Percentiles rank a stretch among this genome's conserved stretches.
Evolutionary conservation across 768 basidiomycete genomes (phyloP).

Genomic region (Leccinum barrowsii): DNA sequence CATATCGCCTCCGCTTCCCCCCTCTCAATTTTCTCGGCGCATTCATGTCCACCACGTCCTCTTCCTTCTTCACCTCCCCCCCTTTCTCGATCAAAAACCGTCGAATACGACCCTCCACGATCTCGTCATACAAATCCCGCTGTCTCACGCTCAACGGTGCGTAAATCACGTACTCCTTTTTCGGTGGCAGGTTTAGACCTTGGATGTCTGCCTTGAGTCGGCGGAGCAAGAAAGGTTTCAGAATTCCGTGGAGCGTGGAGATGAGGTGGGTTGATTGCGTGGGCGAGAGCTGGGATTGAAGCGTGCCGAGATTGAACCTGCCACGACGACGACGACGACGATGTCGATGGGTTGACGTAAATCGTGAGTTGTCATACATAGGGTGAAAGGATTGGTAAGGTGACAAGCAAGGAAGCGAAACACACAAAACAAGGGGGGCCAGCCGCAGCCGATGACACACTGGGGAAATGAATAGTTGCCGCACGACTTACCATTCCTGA

Average conservation of each 20-base stretch:
- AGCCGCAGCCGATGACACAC: not conserved
- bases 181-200: slow-evolving; percentile 67
- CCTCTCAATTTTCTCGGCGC: slow-evolving; percentile 34
- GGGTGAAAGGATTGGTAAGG: not conserved
- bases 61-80: slow-evolving; percentile 21
- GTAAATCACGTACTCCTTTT: slow-evolving; percentile 93
- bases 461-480: not conserved
- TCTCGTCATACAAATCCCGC: slow-evolving; percentile 78
- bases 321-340: not conserved
- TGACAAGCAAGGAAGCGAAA: not conserved
- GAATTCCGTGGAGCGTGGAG: slow-evolving; percentile 78
- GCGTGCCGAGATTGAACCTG: slow-evolving; percentile 71
- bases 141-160: slow-evolving; percentile 83
- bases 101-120: slow-evolving; percentile 69
- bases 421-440: not conserved
- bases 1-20: slow-evolving; percentile 44
- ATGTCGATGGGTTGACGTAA: not conserved
- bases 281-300: slow-evolving; percentile 53
- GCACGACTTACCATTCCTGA: slow-evolving; percentile 69
- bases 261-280: slow-evolving; percentile 67
- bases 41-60: slow-evolving; percentile 26
- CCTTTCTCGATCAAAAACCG: slow-evolving; percentile 49
- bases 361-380: not conserved
- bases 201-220: slow-evolving; percentile 89
- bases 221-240: slow-evolving; percentile 92